Evolutionary conservation across 441 rosid species (phyloP).

Genomic region (Mallotus repandus): DNA sequence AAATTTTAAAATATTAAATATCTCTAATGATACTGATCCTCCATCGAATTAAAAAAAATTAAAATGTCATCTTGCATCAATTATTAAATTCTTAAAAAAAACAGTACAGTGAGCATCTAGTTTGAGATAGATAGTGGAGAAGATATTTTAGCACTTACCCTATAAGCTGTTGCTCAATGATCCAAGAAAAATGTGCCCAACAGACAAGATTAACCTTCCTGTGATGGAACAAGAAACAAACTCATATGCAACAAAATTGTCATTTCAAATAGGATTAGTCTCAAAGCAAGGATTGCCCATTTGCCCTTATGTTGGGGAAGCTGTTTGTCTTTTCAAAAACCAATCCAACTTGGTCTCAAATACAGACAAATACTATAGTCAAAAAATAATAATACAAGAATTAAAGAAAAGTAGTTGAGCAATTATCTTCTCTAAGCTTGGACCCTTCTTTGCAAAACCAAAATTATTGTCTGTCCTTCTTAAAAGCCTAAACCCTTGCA

Average conservation of each 20-base stretch:
- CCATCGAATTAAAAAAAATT: no score
- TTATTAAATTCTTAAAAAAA: background rate
- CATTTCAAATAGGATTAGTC: background rate
- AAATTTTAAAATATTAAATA: no score
- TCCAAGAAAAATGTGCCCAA: background rate
- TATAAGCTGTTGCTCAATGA: background rate
- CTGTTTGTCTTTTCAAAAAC: slow-evolving; percentile 1
- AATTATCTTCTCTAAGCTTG: slow-evolving; percentile 28
- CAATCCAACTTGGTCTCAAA: slow-evolving; percentile 4
- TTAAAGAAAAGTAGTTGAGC: slow-evolving; percentile 18
- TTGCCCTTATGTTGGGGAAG: background rate
- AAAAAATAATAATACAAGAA: background rate
- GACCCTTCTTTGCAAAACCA: slow-evolving; percentile 27
- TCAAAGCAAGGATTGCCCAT: no score
- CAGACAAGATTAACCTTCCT: slow-evolving; percentile 9
- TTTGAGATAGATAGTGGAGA: background rate
- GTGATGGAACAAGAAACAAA: background rate
- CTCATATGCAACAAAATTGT: background rate
- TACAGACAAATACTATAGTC: slow-evolving; percentile 15
- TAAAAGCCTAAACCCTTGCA: slow-evolving; percentile 33
- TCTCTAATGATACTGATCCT: no score
- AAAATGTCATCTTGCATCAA: background rate
- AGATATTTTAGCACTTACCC: background rate
- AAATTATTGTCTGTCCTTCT: slow-evolving; percentile 27
- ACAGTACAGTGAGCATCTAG: background rate